phyloP scores from a whole-genome alignment of 495 filamentous ascomycete species.

The Penicillium desertorum region DNA sequence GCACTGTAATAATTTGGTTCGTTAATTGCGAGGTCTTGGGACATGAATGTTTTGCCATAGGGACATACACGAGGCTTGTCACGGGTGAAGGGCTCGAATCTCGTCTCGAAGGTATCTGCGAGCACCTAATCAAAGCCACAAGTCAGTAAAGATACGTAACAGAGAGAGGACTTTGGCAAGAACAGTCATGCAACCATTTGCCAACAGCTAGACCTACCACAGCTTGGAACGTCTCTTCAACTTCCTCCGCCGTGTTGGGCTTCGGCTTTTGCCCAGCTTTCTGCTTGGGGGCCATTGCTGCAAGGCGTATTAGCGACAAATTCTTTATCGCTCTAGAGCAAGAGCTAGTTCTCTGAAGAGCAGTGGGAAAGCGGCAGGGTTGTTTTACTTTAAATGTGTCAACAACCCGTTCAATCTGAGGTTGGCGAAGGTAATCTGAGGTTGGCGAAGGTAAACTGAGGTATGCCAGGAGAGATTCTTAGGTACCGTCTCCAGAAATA shows the following conservation, averaged over 20 bases:
- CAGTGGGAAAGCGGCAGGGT: background rate
- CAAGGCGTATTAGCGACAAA: background rate
- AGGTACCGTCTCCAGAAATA: background rate
- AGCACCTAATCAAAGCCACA: slow-evolving; percentile 56
- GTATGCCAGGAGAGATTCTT: background rate
- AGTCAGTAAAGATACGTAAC: slow-evolving; percentile 15
- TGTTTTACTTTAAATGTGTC: slow-evolving; percentile 7
- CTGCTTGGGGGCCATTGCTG: slow-evolving; percentile 52
- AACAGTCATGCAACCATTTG: background rate
- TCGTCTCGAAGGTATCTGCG: slow-evolving; percentile 89
- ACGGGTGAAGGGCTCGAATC: slow-evolving; percentile 85
- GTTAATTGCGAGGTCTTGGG: slow-evolving; percentile 1
- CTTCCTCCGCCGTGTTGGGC: slow-evolving; percentile 58
- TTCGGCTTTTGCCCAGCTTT: slow-evolving; percentile 66
- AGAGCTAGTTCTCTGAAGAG: slow-evolving; percentile 2
- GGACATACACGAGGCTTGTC: slow-evolving; percentile 79
- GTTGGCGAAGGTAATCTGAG: background rate
- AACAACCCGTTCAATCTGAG: background rate
- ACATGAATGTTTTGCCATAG: background rate
- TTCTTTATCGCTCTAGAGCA: slow-evolving; percentile 6
- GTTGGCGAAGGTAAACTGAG: background rate
- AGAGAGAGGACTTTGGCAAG: slow-evolving; percentile 15
- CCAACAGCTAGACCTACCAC: slow-evolving; percentile 58
- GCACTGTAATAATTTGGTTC: slow-evolving; percentile 57
- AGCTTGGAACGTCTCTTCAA: slow-evolving; percentile 85